Conservation (phyloP, 108 stramenopile species). For the Nitzschia palea region DNA sequence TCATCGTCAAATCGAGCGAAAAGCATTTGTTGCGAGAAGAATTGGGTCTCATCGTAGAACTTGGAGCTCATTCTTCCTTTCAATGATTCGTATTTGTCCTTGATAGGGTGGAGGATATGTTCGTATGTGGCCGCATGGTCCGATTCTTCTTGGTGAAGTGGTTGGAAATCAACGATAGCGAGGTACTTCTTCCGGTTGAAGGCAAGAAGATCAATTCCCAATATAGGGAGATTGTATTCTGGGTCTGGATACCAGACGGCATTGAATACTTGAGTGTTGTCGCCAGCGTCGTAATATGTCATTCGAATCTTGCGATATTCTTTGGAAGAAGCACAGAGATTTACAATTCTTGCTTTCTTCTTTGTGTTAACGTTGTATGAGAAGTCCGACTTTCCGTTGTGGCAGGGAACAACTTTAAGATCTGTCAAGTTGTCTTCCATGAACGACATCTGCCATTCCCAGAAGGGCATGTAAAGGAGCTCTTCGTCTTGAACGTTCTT, state of each 20-base stretch:
- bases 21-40: constrained; percentile 92
- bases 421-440: constrained; percentile 75
- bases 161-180: constrained; percentile 94
- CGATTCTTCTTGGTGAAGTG: constrained; percentile 78
- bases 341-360: constrained; percentile 81
- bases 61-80: constrained; percentile 87
- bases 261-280: constrained; percentile 94
- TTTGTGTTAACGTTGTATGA: constrained; percentile 73
- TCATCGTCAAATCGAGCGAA: constrained; percentile 91
- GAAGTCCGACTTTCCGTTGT: constrained; percentile 57
- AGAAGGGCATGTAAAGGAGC: constrained; percentile 86
- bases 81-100: constrained; percentile 80
- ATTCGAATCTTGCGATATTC: constrained; percentile 91
- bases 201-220: constrained; percentile 90
- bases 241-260: constrained; percentile 90
- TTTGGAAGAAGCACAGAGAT: constrained; percentile 67
- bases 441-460: constrained; percentile 86
- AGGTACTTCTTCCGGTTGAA: constrained; percentile 92
- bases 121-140: constrained; percentile 67
- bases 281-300: constrained; percentile 96
- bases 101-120: constrained; percentile 80
- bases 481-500: constrained; percentile 45
- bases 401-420: constrained; percentile 62
- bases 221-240: constrained; percentile 89
- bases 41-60: constrained; percentile 93